Evolutionary conservation across 805 yeast genomes (phyloP), one percentile per base, ranked within the genome.

Genomic region (Myxozyma neglecta): DNA sequence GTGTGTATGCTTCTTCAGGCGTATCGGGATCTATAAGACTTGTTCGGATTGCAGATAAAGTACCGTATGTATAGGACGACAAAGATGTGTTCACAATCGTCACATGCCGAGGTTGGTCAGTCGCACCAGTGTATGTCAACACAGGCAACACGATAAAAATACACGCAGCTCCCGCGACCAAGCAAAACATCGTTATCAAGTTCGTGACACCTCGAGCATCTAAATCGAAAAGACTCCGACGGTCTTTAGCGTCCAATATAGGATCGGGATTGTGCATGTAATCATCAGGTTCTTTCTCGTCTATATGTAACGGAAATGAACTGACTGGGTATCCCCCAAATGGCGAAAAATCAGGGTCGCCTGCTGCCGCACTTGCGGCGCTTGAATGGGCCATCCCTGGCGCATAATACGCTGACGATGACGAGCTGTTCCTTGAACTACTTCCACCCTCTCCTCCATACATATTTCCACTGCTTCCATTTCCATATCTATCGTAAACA

Each of bases 281-380:
- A 75, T 93, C 99, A 76, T 93, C 99, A 9, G 89, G 87, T 75
- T 93, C 99, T 75, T 90, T 90, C 69, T 93, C 98, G 62, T 93
- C 97, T 66, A 94, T 85, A 69, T 83, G 87, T 60, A 93, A 78
- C 1, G 99, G 99, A 77, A 93, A 93, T 4, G 90, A 85, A 16
- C 91, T 81, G 8, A 97, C 96, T 0, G 99, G 98, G 74, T 89
- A 93, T 14, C 98, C 98, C 55, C 98, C 99, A 76, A 93, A 93
- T 2, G 98, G 99, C 52, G 77, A 73, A 60, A 75, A 76, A 66
- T 77, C 80, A 9, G 77, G 77, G 66, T 75, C 73, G 32, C 70
- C 72, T 4, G 53, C 61, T 11, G 55, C 57, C 18, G 60, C 51
- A 16, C 49, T 47, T 20, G 61, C 66, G 2, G 56, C 40, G 42